Evolutionary conservation across 2,329 filamentous ascomycete species (phyloP), one percentile per base, ranked within the genome.

Genomic region (Emericellopsis cladophorae): DNA sequence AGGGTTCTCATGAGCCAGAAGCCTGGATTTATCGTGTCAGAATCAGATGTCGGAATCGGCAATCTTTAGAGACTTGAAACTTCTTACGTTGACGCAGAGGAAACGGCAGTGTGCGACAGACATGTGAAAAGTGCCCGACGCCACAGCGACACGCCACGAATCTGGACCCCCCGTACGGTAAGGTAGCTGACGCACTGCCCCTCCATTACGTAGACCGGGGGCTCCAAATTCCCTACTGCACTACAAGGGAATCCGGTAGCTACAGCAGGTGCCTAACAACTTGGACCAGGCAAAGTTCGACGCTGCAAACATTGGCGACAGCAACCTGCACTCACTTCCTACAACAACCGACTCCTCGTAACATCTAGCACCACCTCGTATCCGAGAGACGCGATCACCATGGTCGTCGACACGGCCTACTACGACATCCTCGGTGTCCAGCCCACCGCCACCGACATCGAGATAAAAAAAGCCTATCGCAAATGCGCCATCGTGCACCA

Each of bases 391-490:
- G 7, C 31, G 32, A 15, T 49, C 56, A 68, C 54, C 56, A 93
- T 93, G 87, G 87, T 92, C 53, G 84, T 83, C 54, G 87, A 94
- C 62, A 93, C 86, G 44, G 68, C 77, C 51, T 94, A 94, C 65
- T 93, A 93, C 64, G 88, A 95, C 64, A 79, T 78, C 51, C 72
- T 95, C 32, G 85, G 84, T 56, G 88, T 95, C 54, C 70, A 81
- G 65, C 81, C 87, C 49, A 86, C 82, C 42, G 90, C 89, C 24
- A 83, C 85, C 32, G 85, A 90, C 60, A 75, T 95, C 39, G 88
- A 95, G 59, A 95, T 95, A 65, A 95, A 95, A 64, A 95, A 95
- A 68, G 89, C 89, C 23, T 95, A 95, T 65, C 79, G 89, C 58
- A 95, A 90, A 66, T 75, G 92, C 51, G 92, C 92, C 51, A 95